Base-by-base conservation (phyloP, 345 rosid species). In the Corchorus olitorius region DNA sequence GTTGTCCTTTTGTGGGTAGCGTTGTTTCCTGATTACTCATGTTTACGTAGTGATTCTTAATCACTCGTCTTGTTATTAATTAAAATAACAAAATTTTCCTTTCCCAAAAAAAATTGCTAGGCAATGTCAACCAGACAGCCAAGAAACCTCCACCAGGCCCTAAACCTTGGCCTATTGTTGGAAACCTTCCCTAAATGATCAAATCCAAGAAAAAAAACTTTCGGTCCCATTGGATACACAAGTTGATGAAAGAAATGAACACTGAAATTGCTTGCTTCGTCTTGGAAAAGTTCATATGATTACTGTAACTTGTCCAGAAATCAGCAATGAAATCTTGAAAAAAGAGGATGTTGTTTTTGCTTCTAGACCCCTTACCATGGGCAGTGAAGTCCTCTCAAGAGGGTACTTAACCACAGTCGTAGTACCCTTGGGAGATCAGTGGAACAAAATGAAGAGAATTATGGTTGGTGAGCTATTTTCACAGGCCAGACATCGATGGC, bases 381-480 rank as follows among this genome's bases (percentile, higher is more conserved):
- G 86, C 7, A 76, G 79, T 5, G 74, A 79, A 43, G 22, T 79
- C 20, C 59, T 76, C 48, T 48, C 78, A 27, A 62, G 77, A 20
- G 84, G 86, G 0, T 80, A 76, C 81, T 66, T 74, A 19, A 70
- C 88, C 0, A 75, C 85, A 1, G 68, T 33, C 16, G 17, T 80
- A 3, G 58, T 76, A 0, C 91, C 89, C 0, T 54, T 65, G 19
- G 85, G 84, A 5, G 87, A 85, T 2, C 88, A 86, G 2, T 88
- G 87, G 87, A 85, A 85, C 80, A 86, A 86, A 67, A 86, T 82
- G 89, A 88, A 73, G 77, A 83, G 70, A 27, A 27, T 27, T 27
- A 27, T 27, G 27, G 27, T 81, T 16, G 58, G 83, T 4, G 84
- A 85, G 46, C 70, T 86, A 6, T 27, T 83, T 54, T 85, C 81